Percentiles rank a stretch among this genome's conserved stretches.
Evolutionary conservation across 441 rosid genomes (phyloP).

Genomic region (Populus tomentosa): DNA sequence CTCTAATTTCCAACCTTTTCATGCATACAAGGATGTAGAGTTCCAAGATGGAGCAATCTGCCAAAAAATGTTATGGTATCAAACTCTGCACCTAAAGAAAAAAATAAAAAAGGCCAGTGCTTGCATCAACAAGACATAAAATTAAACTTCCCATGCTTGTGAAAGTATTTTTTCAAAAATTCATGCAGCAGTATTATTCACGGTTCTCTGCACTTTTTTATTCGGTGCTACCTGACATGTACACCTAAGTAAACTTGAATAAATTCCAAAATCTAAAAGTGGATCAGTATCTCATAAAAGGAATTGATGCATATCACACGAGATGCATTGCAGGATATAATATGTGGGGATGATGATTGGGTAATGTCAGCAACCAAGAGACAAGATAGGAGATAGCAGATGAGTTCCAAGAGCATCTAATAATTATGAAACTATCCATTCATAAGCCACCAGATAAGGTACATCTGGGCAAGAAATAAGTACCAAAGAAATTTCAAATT

Average conservation of each 20-base stretch:
- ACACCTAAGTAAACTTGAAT: neutral
- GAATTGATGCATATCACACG: neutral
- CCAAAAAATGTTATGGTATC: constrained; percentile 10
- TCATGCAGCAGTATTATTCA: neutral
- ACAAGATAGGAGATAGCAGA: neutral
- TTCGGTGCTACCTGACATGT: too few species aligned
- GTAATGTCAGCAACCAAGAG: neutral
- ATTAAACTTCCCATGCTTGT: neutral
- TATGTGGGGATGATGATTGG: neutral
- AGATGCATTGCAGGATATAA: neutral
- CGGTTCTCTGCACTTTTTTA: neutral
- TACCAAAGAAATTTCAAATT: neutral
- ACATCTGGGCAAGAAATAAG: neutral
- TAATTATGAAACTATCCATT: neutral
- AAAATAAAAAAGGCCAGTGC: neutral
- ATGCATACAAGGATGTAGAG: constrained; percentile 86
- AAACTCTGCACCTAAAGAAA: neutral
- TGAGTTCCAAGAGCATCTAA: neutral
- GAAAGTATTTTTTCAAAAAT: neutral
- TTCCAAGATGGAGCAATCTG: constrained; percentile 94
- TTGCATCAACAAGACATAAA: neutral
- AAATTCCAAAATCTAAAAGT: too few species aligned
- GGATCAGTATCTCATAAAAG: neutral
- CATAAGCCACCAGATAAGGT: neutral
- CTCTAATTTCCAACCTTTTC: constrained; percentile 86